Evolutionary conservation across 2,329 filamentous ascomycete genomes (phyloP).

Genomic region (Graphiopsis chlorocephala): DNA sequence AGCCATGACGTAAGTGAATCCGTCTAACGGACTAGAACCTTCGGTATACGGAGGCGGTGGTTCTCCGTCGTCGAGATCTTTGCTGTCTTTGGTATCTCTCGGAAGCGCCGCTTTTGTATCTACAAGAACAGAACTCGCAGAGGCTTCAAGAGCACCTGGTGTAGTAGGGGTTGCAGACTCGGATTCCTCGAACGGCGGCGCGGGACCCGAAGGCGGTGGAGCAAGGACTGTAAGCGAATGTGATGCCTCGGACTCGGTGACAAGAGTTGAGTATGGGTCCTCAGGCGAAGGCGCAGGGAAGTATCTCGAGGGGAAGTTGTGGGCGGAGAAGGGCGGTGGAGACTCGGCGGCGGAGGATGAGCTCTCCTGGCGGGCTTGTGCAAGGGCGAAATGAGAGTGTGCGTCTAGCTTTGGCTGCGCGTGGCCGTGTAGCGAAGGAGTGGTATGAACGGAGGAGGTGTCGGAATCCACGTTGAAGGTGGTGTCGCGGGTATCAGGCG

Average conservation of each 20-base stretch:
- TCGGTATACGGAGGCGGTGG: slow-evolving; percentile 95
- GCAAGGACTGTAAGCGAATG: slow-evolving; percentile 50
- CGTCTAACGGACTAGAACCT: slow-evolving; percentile 85
- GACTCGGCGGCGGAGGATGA: slow-evolving; percentile 47
- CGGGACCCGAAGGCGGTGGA: slow-evolving; percentile 35
- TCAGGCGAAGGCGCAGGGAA: slow-evolving; percentile 50
- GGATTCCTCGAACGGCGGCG: slow-evolving; percentile 46
- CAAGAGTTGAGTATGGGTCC: slow-evolving; percentile 46
- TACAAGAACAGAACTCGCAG: slow-evolving; percentile 54
- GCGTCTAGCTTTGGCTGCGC: slow-evolving; percentile 30
- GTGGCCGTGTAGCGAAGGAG: slow-evolving; percentile 31
- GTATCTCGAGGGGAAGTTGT: slow-evolving; percentile 62
- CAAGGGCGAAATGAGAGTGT: slow-evolving; percentile 30
- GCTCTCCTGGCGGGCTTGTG: slow-evolving; percentile 15
- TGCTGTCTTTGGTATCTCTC: slow-evolving; percentile 76
- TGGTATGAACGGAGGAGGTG: slow-evolving; percentile 34
- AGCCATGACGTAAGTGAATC: slow-evolving; percentile 97
- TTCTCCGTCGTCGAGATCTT: slow-evolving; percentile 75
- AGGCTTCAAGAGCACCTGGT: slow-evolving; percentile 34
- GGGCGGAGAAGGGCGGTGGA: slow-evolving; percentile 63
- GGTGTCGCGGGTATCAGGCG: slow-evolving; percentile 2
- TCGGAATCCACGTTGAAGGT: slow-evolving; percentile 33
- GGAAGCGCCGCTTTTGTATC: slow-evolving; percentile 84
- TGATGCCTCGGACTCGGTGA: slow-evolving; percentile 31
- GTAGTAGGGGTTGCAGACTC: slow-evolving; percentile 33